phyloP scores from a whole-genome alignment of 1,284 basidiomycete species.

The Afroboletus lepidellus region DNA sequence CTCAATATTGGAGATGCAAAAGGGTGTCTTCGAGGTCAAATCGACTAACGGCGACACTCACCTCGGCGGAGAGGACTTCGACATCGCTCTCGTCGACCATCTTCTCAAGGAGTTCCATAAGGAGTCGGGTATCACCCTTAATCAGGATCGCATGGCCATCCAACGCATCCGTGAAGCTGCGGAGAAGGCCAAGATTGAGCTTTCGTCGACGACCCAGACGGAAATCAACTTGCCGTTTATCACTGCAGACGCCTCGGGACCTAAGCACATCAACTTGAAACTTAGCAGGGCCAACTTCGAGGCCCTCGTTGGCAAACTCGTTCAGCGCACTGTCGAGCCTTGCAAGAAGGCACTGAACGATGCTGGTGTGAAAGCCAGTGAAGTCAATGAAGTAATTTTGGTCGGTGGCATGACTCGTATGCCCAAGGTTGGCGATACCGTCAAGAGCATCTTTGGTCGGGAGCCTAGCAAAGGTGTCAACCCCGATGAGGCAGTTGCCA shows the following conservation, averaged over 20 bases:
- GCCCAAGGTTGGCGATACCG: conserved; percentile 93
- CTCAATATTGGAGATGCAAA: conserved; percentile 98
- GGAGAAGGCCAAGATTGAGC: conserved; percentile 98
- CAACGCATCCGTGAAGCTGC: conserved; percentile 98
- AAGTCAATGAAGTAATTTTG: conserved; percentile 95
- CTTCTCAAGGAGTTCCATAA: conserved; percentile 95
- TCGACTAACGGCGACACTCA: conserved; percentile 99
- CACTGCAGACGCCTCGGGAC: conserved; percentile 90
- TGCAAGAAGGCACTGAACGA: conserved; percentile 95
- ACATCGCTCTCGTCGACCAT: conserved; percentile 87
- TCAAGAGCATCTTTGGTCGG: conserved; percentile 86
- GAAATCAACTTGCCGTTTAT: conserved; percentile 98
- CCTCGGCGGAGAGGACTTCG: conserved; percentile 98
- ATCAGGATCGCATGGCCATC: conserved; percentile 92
- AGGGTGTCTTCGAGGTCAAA: conserved; percentile 99
- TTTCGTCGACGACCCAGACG: conserved; percentile 91
- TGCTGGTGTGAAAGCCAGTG: conserved; percentile 88
- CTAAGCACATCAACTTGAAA: conserved; percentile 95
- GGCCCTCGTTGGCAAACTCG: conserved; percentile 77
- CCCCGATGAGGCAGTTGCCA: conserved; percentile 93
- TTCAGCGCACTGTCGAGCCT: conserved; percentile 92
- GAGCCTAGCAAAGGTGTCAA: conserved; percentile 98
- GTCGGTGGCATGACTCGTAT: conserved; percentile 99
- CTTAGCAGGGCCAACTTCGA: conserved; percentile 90
- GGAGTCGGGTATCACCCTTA: conserved; percentile 81